Conservation (phyloP, 1,139 yeast genomes). For the Kodamaea sp. region DNA sequence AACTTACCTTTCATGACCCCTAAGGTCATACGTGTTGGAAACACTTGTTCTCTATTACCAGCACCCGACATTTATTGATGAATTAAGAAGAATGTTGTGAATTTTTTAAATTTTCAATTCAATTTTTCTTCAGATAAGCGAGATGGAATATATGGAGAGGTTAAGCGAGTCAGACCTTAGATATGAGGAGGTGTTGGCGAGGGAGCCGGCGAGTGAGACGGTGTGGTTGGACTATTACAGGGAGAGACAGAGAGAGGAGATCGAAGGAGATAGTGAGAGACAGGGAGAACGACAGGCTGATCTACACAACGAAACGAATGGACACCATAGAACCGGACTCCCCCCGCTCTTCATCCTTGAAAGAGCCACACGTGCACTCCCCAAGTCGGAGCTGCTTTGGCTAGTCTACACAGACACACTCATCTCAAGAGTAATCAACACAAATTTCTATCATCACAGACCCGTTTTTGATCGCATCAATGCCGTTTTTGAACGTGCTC, state of each 20-base stretch:
- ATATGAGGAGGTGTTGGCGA: too few relatives aligned
- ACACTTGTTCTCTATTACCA: slow-evolving; percentile 74
- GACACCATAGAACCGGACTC: too few relatives aligned
- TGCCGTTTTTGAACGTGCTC: slow-evolving; percentile 44
- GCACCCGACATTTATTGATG: slow-evolving; percentile 41
- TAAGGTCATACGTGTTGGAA: slow-evolving; percentile 96
- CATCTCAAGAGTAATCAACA: slow-evolving; percentile 21
- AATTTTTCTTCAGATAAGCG: too few relatives aligned
- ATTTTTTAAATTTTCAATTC: too few relatives aligned
- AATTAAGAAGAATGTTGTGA: too few relatives aligned
- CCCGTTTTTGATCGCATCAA: slow-evolving; percentile 34
- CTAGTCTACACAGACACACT: slow-evolving; percentile 45
- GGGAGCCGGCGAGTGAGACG: slow-evolving; percentile 38
- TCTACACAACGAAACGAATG: too few relatives aligned
- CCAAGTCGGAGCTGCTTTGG: slow-evolving; percentile 59
- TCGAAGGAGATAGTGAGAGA: too few relatives aligned
- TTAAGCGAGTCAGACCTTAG: too few relatives aligned
- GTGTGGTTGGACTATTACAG: slow-evolving; percentile 55
- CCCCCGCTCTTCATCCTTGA: slow-evolving; percentile 42
- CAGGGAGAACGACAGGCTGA: too few relatives aligned
- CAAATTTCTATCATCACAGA: slow-evolving; percentile 25
- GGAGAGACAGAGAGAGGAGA: too few relatives aligned
- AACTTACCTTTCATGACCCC: slow-evolving; percentile 92
- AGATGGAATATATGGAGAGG: too few relatives aligned
- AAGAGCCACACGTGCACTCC: slow-evolving; percentile 49